Base-by-base conservation (phyloP, 129 eudicot genomes). In the Oenanthe sinensis region DNA sequence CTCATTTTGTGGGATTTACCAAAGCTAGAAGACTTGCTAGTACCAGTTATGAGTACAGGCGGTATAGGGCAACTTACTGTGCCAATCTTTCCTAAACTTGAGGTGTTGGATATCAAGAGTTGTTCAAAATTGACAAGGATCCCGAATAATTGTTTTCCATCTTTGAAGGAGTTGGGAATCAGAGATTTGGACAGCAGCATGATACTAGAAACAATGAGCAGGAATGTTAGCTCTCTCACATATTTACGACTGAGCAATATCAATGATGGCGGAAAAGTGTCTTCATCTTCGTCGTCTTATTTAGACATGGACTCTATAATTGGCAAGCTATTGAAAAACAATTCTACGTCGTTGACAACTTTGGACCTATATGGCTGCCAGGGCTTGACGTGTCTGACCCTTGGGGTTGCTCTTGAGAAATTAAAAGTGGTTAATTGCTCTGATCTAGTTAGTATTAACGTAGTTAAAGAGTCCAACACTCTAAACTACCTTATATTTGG, bases 21-120 rank as follows among this genome's bases (percentile, higher is more conserved):
- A 74, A 46, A 46, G 11, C 52, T 82, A 46, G 78, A 70, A 39
- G 78, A 78, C 6, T 82, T 78, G 85, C 74, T 33, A 13, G 81
- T 55, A 11, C 28, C 46, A 13, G 44, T 37, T 2, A 2, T 14
- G n/a, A 1, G 77, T 16, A n/a, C 12, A 46, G 69, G 22, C 5
- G 42, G 42, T 46, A 13, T 8, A 46, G 50, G 9, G 15, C 65
- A 58, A 8, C 14, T 4, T 62, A 2, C 48, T 58, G 14, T 3
- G 2, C 13, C 22, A 22, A n/a, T n/a, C 8, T 58, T 58, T 58
- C 79, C 83, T 47, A 58, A 58, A 43, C 83, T 81, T 16, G 50
- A 54, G 68, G 39, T 19, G 26, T 47, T 81, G 75, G 9, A 20
- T 2, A 55, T 81, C 0, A 24, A 58, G 30, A 24, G 65, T 8